These are phyloP conservation scores for Vaccinium vitisidaea DNA, from an alignment of 148 eudicot genomes.

Conservation along the genomic window DNA sequence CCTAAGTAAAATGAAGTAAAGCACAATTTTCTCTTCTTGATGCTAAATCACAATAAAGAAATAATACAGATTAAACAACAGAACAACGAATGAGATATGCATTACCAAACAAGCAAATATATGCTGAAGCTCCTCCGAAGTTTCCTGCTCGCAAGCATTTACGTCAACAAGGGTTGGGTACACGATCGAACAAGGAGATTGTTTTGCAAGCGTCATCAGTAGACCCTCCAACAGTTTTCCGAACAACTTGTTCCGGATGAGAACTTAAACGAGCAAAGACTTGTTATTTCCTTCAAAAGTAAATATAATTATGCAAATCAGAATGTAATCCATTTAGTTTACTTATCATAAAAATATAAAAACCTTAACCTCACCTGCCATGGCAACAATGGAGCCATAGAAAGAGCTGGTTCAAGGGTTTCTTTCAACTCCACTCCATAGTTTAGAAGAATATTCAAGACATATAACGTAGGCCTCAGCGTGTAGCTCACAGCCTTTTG, in stretches of 20 bases:
- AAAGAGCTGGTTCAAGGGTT: slow-evolving; percentile 76
- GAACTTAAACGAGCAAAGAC: slow-evolving; percentile 91
- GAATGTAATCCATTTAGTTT: slow-evolving; percentile 15
- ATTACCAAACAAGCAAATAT: slow-evolving; percentile 85
- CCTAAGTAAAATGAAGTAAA: neutral
- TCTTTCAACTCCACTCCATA: slow-evolving; percentile 86
- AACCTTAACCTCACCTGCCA: slow-evolving; percentile 75
- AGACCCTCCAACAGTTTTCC: slow-evolving; percentile 82
- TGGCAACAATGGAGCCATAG: slow-evolving; percentile 78
- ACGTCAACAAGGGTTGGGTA: slow-evolving; percentile 92
- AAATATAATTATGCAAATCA: slow-evolving; percentile 32
- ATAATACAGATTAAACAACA: slow-evolving; percentile 4
- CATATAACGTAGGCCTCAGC: slow-evolving; percentile 75
- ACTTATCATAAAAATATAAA: slow-evolving; percentile 4
- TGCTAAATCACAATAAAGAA: neutral
- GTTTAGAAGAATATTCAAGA: slow-evolving; percentile 84
- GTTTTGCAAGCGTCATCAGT: slow-evolving; percentile 83
- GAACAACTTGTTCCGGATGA: slow-evolving; percentile 78
- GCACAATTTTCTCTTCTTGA: neutral
- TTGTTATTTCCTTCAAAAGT: slow-evolving; percentile 72
- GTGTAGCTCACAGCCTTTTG: slow-evolving; percentile 57
- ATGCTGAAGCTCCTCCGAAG: slow-evolving; percentile 80
- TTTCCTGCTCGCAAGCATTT: slow-evolving; percentile 63
- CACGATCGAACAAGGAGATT: slow-evolving; percentile 88
- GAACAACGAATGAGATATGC: slow-evolving; percentile 6